Percentiles rank a stretch among this genome's conserved stretches.
These are phyloP conservation scores for Huntiella omanensis DNA, from an alignment of 2,329 filamentous ascomycete genomes.

Conservation along the genomic window DNA sequence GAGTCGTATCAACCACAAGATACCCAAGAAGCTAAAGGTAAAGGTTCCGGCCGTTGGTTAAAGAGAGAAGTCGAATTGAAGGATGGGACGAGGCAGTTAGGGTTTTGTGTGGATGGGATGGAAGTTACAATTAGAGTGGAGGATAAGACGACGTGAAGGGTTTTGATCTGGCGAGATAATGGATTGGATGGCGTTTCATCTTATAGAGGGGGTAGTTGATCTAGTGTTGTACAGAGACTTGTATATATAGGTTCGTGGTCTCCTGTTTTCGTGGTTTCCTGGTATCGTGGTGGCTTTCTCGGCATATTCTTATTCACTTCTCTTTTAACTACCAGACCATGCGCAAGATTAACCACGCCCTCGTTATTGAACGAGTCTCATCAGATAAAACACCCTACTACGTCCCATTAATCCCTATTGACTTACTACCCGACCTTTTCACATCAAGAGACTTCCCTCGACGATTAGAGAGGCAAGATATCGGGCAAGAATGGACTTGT, in stretches of 20 bases:
- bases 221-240: neutral
- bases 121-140: slow-evolving; percentile 50
- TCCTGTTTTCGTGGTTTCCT: neutral
- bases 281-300: neutral
- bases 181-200: neutral
- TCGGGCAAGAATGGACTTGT: slow-evolving; percentile 9
- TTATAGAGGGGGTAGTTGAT: neutral
- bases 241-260: neutral
- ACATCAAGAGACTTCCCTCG: slow-evolving; percentile 26
- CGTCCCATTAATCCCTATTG: slow-evolving; percentile 35
- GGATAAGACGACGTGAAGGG: neutral
- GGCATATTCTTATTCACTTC: neutral
- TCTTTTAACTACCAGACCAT: neutral
- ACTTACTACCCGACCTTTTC: slow-evolving; percentile 30
- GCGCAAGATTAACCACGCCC: slow-evolving; percentile 6
- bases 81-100: slow-evolving; percentile 63
- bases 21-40: slow-evolving; percentile 18
- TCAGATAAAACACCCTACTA: slow-evolving; percentile 16
- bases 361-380: slow-evolving; percentile 25
- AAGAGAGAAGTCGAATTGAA: slow-evolving; percentile 63
- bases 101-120: slow-evolving; percentile 60
- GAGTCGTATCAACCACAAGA: slow-evolving; percentile 30
- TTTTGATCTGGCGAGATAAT: neutral
- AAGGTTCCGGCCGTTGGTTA: slow-evolving; percentile 38
- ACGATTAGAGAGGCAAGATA: slow-evolving; percentile 21